Conservation (phyloP, 306 rosid species). For the Prunus armeniaca region DNA sequence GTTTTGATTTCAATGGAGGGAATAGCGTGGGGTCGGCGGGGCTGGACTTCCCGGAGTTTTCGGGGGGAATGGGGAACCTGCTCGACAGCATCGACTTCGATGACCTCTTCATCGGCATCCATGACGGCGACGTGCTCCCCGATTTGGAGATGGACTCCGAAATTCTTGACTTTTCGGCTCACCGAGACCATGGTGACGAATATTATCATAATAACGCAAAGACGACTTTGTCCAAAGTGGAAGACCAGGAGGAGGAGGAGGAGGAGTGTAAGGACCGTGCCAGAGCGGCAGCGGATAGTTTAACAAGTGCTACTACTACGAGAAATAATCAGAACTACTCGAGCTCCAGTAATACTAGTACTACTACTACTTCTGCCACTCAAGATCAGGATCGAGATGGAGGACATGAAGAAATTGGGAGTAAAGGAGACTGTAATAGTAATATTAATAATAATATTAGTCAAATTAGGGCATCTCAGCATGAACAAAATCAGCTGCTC, state of each 20-base stretch:
- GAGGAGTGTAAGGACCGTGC: neutral
- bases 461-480: neutral
- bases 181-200: neutral
- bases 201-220: neutral
- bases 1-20: constrained; percentile 28
- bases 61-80: constrained; percentile 42
- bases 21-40: constrained; percentile 1
- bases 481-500: neutral
- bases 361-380: neutral
- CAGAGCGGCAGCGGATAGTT: neutral
- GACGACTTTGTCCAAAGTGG: neutral
- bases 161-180: constrained; percentile 53
- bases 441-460: neutral
- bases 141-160: constrained; percentile 91
- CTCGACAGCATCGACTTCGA: constrained; percentile 79
- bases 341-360: constrained; percentile 10
- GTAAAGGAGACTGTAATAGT: constrained; percentile 35
- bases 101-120: constrained; percentile 61
- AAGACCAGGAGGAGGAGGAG: neutral
- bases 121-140: constrained; percentile 61
- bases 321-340: constrained; percentile 8
- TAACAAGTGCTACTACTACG: neutral
- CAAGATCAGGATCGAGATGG: neutral
- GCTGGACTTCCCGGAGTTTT: constrained; percentile 49
- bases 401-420: constrained; percentile 46